Evolutionary conservation across 2,329 filamentous ascomycete genomes (phyloP), one percentile per base, ranked within the genome.

Genomic region (Sporothrix variecibatus): DNA sequence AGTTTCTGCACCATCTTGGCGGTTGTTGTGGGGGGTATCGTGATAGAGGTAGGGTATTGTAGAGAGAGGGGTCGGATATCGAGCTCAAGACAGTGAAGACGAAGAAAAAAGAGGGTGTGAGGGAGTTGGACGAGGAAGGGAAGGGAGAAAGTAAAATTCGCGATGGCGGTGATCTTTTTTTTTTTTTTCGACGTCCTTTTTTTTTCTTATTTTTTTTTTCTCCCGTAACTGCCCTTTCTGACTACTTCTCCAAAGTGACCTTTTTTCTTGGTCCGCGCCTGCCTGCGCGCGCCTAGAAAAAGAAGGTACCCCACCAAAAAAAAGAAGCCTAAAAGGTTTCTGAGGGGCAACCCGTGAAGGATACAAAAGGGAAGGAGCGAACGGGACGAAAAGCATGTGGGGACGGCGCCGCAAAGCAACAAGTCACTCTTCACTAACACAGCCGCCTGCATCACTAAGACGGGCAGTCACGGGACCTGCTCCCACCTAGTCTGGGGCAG

Each of bases 1-100:
- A 94, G 84, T 83, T 97, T 97, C 84, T 95, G 88, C 78, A 93
- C 89, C 92, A 95, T 95, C 75, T 86, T 92, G 84, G 79, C 76
- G 76, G 75, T 65, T 71, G 58, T 72, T 51, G 60, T 62, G 28
- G n/a, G 43, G 67, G 46, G 12, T 20, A 28, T 31, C 26, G 26
- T 34, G 17, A 23, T 46, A 3, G 26, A 17, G 9, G n/a, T 28
- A 40, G 38, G 23, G 43, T 15, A 17, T 6, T 43, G 15, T 17
- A 17, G 20, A 72, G 43, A 26, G 15, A 28, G 11, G 38, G 28
- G 9, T 4, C 26, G 34, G 62, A 43, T 9, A 23, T 40, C 31
- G 64, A 23, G 17, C 34, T 34, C 34, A 8, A 46, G 40, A n/a
- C n/a, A 53, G 69, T 17, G 12, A 15, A 28, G 20, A 17, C 23